A percentile compares a stretch with the other conserved stretches of the same genome.
Evolutionary conservation across 345 rosid species (phyloP).

Genomic region (Melaleuca alternifolia): DNA sequence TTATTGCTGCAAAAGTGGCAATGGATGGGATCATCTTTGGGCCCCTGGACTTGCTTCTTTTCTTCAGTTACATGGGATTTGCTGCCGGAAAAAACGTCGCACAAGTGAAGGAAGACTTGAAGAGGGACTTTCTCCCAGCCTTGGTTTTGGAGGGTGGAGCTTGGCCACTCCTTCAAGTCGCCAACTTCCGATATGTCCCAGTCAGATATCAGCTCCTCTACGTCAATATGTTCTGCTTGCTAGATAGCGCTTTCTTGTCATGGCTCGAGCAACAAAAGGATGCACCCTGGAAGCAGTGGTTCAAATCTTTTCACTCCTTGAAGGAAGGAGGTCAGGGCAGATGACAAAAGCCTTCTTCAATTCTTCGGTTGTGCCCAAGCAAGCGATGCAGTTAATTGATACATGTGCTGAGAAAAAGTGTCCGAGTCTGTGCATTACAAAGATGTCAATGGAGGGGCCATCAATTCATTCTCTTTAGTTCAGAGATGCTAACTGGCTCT

Average conservation of each 20-base stretch:
- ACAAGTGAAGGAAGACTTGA: slow-evolving; percentile 74
- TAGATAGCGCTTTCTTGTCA: slow-evolving; percentile 82
- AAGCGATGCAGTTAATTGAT: background rate
- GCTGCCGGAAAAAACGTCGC: slow-evolving; percentile 50
- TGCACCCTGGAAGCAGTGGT: slow-evolving; percentile 95
- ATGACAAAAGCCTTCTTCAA: slow-evolving; percentile 10
- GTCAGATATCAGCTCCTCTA: slow-evolving; percentile 86
- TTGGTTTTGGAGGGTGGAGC: slow-evolving; percentile 70
- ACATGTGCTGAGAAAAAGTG: background rate
- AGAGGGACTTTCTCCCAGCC: slow-evolving; percentile 94
- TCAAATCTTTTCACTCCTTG: slow-evolving; percentile 34
- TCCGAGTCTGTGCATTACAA: background rate
- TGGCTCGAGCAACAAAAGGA: slow-evolving; percentile 93
- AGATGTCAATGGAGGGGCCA: background rate
- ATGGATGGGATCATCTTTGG: slow-evolving; percentile 86
- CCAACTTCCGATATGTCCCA: slow-evolving; percentile 74
- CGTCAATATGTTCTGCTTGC: slow-evolving; percentile 75
- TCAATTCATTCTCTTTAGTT: background rate
- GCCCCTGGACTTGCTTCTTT: slow-evolving; percentile 67
- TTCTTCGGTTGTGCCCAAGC: background rate
- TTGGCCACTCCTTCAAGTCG: slow-evolving; percentile 83
- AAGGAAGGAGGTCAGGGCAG: slow-evolving; percentile 43
- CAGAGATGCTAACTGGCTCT: background rate
- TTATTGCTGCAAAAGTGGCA: slow-evolving; percentile 84
- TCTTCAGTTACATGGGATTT: slow-evolving; percentile 89